phyloP scores from a whole-genome alignment of 1,139 yeast species.

The Diutina mesorugosa region DNA sequence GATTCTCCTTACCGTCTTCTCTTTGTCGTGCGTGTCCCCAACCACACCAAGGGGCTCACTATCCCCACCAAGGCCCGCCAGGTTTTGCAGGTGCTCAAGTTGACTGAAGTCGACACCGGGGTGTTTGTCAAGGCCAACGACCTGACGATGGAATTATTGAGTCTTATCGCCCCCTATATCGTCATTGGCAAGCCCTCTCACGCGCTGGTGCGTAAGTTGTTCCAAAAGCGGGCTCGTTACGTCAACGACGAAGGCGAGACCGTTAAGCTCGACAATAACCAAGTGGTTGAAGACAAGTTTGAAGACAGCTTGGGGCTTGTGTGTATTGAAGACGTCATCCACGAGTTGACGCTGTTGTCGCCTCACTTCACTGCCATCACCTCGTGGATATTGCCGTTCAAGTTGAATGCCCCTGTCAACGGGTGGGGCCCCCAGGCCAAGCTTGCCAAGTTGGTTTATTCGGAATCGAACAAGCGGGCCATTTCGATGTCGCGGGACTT shows the following conservation, averaged over 20 bases:
- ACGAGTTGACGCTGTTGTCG: conserved; percentile 51
- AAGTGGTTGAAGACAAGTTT: conserved; percentile 56
- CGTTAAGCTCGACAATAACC: conserved; percentile 55
- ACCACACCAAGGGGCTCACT: conserved; percentile 40
- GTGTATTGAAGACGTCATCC: conserved; percentile 70
- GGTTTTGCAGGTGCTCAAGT: conserved; percentile 44
- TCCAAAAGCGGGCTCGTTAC: conserved; percentile 54
- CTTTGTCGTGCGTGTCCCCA: conserved; percentile 56
- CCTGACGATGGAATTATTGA: conserved; percentile 44
- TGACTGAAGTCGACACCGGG: conserved; percentile 49
- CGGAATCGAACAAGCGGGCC: conserved; percentile 29
- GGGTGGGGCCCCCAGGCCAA: conserved; percentile 61
- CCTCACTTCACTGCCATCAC: conserved; percentile 47
- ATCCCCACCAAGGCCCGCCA: conserved; percentile 57
- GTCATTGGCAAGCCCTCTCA: conserved; percentile 65
- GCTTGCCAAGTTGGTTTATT: conserved; percentile 34
- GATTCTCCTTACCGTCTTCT: conserved; percentile 23
- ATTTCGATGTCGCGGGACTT: conserved; percentile 53
- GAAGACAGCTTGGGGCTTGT: conserved; percentile 55
- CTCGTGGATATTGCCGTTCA: conserved; percentile 57
- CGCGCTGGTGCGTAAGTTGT: conserved; percentile 53
- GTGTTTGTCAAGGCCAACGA: conserved; percentile 54
- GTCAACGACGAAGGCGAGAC: conserved; percentile 19
- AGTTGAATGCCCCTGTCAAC: conserved; percentile 52
- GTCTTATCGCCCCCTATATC: conserved; percentile 57